Percentiles rank a stretch among this genome's conserved stretches.
phyloP scores from a whole-genome alignment of 768 basidiomycete genomes.

The Cystobasidiopsis lactophilus region DNA sequence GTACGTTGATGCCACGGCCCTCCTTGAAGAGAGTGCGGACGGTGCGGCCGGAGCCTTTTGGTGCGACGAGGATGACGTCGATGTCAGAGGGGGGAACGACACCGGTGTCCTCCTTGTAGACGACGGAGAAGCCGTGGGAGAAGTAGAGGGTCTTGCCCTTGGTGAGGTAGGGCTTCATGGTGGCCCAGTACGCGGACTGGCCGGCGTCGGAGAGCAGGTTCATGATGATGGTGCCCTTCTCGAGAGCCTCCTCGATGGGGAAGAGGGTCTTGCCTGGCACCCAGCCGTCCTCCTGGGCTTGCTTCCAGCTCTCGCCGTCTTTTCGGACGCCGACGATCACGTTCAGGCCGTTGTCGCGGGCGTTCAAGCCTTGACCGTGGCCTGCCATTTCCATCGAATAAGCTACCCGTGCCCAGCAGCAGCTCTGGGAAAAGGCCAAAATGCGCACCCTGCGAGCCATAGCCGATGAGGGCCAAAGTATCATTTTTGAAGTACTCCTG shows the following conservation, averaged over 20 bases:
- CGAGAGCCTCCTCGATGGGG: constrained; percentile 92
- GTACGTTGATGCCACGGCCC: constrained; percentile 92
- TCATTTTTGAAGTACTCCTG: constrained; percentile 99
- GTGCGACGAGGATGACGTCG: constrained; percentile 96
- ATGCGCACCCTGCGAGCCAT: constrained; percentile 57
- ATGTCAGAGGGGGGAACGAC: constrained; percentile 79
- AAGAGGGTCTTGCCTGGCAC: constrained; percentile 94
- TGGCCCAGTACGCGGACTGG: constrained; percentile 88
- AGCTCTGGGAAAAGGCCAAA: neutral
- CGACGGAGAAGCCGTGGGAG: constrained; percentile 97
- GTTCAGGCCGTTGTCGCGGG: constrained; percentile 94
- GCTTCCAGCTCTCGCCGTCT: constrained; percentile 86
- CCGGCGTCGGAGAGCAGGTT: constrained; percentile 97
- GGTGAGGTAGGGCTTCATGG: constrained; percentile 78
- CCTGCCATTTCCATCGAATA: constrained; percentile 29
- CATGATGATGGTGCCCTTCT: constrained; percentile 95
- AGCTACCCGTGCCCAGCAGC: neutral
- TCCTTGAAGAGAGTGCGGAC: constrained; percentile 99
- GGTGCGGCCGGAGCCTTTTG: constrained; percentile 95
- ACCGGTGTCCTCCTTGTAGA: constrained; percentile 91
- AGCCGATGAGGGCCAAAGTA: constrained; percentile 94
- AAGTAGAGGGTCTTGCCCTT: constrained; percentile 99
- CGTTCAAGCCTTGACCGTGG: constrained; percentile 95
- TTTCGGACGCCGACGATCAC: constrained; percentile 97
- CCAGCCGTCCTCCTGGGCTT: constrained; percentile 91